Conservation (phyloP, 2,329 filamentous ascomycete species). For the Colletotrichum limetticola region DNA sequence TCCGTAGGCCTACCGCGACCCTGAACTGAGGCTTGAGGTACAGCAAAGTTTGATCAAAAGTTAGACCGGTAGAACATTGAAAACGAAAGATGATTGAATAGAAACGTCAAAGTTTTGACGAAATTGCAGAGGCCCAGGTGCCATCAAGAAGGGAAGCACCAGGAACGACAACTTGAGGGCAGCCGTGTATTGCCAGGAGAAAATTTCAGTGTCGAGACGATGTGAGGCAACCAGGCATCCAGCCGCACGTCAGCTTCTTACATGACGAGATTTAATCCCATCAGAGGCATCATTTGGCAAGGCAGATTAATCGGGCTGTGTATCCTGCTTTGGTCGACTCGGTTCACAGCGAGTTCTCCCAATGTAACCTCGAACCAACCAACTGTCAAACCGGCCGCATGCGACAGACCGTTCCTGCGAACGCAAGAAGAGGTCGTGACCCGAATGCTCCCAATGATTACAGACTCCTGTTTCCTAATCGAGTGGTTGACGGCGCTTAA, state of each 20-base stretch:
- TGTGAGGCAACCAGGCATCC: neutral
- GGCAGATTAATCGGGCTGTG: neutral
- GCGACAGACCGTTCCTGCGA: neutral
- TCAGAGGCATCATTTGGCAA: neutral
- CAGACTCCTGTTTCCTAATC: neutral
- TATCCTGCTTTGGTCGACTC: neutral
- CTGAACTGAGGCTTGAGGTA: neutral
- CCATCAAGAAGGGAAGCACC: neutral
- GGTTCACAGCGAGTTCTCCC: neutral
- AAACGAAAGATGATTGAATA: neutral
- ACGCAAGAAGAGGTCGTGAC: neutral
- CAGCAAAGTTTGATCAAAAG: too few species aligned
- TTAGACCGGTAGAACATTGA: neutral
- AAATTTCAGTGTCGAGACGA: neutral
- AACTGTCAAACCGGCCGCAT: neutral
- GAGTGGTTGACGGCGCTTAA: neutral
- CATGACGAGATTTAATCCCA: neutral
- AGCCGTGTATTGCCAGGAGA: neutral
- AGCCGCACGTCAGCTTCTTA: neutral
- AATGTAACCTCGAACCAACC: neutral
- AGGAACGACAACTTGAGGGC: neutral
- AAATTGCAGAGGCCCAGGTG: neutral
- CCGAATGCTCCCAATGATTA: neutral
- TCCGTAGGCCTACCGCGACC: neutral
- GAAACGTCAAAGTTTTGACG: too few species aligned